phyloP scores from a whole-genome alignment of 1,284 basidiomycete genomes.

The Microbotryum silenes-acaulis region DNA sequence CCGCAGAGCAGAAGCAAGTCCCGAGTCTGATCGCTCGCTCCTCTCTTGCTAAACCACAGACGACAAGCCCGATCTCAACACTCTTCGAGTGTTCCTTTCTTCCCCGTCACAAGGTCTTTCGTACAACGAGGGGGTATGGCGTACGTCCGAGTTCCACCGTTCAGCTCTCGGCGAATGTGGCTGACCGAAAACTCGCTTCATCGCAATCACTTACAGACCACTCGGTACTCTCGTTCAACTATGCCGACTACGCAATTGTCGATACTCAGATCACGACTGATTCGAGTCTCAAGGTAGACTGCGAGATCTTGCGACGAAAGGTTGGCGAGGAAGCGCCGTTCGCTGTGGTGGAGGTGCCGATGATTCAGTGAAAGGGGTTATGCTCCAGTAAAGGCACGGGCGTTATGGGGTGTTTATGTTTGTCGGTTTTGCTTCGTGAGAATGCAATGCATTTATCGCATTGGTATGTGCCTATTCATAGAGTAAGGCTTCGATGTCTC shows the following conservation, averaged over 20 bases:
- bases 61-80: conserved; percentile 1
- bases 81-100: conserved; percentile 3
- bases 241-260: conserved; percentile 4
- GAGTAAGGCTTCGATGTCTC: no score
- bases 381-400: no score
- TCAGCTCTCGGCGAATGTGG: no score
- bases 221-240: conserved; percentile 1
- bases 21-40: background rate
- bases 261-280: conserved; percentile 9
- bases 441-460: no score
- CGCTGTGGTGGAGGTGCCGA: background rate
- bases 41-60: background rate
- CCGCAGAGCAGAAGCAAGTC: background rate
- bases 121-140: conserved; percentile 8
- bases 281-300: background rate
- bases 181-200: no score
- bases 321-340: background rate
- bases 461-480: no score
- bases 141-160: background rate
- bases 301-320: conserved; percentile 1
- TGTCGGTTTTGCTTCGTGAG: no score
- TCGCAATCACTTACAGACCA: background rate
- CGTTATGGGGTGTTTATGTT: no score
- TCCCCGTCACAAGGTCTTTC: conserved; percentile 1
- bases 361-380: no score